A percentile compares a stretch with the other conserved stretches of the same genome.
Conservation (phyloP, 345 rosid species). For the sweet orange (Citrus sinensis) region DVS_A1.0 CM039164.1:17391001-17391500, state of each 20-base stretch:
- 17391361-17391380: constrained; percentile 4
- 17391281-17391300: background rate
- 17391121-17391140: background rate
- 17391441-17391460: constrained; percentile 81
- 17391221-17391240: background rate
- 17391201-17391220: background rate
- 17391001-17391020: background rate
- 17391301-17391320: background rate
- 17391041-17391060: background rate
- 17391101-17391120: background rate
- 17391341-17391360: background rate
- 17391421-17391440: constrained; percentile 69
- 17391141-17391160: background rate
- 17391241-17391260: background rate
- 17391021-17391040: background rate
- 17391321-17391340: background rate
- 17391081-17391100: background rate
- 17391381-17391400: constrained; percentile 4
- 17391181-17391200: background rate
- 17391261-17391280: background rate
- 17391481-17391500: constrained; percentile 71
- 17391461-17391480: constrained; percentile 75
- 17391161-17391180: background rate
- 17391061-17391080: background rate
- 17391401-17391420: constrained; percentile 85